Evolutionary conservation across 257 asterid genomes (phyloP).

Genomic region (Penstemon davidsonii): DNA sequence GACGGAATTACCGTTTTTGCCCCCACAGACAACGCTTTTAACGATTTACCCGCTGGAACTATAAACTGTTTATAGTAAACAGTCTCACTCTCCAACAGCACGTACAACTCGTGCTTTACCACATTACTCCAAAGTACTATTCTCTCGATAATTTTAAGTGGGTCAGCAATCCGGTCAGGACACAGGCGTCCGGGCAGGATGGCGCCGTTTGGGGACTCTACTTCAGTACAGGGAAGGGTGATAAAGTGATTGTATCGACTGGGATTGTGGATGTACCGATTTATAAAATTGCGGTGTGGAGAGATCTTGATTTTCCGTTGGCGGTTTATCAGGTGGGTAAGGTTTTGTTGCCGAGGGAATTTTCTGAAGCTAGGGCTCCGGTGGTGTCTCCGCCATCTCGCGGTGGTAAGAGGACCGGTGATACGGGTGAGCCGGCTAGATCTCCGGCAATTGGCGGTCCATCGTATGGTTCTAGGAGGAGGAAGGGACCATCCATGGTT

Average conservation of each 20-base stretch:
- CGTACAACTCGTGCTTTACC: constrained; percentile 67
- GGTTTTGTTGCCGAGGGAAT: constrained; percentile 62
- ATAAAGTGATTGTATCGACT: constrained; percentile 66
- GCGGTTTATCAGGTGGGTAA: constrained; percentile 77
- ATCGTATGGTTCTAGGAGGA: too few species aligned
- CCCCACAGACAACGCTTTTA: constrained; percentile 82
- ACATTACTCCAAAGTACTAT: constrained; percentile 68
- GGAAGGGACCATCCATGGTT: too few species aligned
- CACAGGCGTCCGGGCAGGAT: constrained; percentile 71
- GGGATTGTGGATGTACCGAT: constrained; percentile 46
- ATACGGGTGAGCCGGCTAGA: too few species aligned
- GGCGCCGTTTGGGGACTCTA: constrained; percentile 51
- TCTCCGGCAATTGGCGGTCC: too few species aligned
- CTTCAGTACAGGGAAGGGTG: constrained; percentile 41
- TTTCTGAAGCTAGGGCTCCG: constrained; percentile 40
- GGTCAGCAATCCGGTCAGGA: constrained; percentile 89
- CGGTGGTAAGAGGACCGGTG: too few species aligned
- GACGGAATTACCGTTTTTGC: constrained; percentile 85
- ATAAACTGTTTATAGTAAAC: too few species aligned
- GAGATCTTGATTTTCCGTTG: constrained; percentile 43
- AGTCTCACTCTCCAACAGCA: constrained; percentile 58
- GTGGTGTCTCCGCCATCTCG: not conserved
- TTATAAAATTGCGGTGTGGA: constrained; percentile 45
- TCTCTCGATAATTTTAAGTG: constrained; percentile 42
- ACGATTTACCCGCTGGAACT: constrained; percentile 67